Base-by-base conservation (phyloP, 495 filamentous ascomycete species). In the Melanomma pulvis-pyrius region DNA sequence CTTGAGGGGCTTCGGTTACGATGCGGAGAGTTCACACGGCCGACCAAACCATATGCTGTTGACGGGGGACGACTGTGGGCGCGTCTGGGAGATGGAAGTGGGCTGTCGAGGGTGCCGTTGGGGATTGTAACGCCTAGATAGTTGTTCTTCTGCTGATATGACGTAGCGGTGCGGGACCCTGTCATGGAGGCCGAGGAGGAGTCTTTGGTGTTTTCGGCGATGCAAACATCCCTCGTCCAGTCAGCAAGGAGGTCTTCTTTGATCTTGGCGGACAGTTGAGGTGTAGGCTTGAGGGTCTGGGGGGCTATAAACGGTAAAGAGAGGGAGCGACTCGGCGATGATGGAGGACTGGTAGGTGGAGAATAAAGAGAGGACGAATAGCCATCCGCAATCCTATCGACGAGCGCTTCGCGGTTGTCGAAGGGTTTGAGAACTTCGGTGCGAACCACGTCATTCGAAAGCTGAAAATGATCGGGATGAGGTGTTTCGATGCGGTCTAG, bases 201-300 rank as follows among this genome's bases (percentile, higher is more conserved):
- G 54, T 73, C 68, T 55, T 68, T 70, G 29, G 72, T 59, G n/a
- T 73, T 70, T 11, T 81, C 82, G 8, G 86, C 83, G 29, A 96
- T 77, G 51, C 87, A 88, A 8, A 79, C 76, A 64, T 94, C 91
- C 67, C 85, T 86, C 39, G 82, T 87, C 93, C 93, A 97, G 30
- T 89, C 83, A 13, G 87, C 80, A 70, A 93, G 81, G 80, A 92
- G 82, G 67, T 89, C 85, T 51, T 93, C 89, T 63, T 82, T 87
- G 60, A 90, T 83, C 19, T 82, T 84, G 11, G 70, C 59, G 11
- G 84, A 80, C 17, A 87, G 72, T 29, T 76, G 54, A 15, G 61
- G 60, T 32, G 58, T 7, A n/a, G 70, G 50, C 17, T 59, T 49
- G 41, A 41, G 55, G 24, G 57, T 71, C 58, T 57, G 60, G 24